phyloP scores from a whole-genome alignment of 305 asterid genomes.

The Stenogyne calaminthoides region DNA sequence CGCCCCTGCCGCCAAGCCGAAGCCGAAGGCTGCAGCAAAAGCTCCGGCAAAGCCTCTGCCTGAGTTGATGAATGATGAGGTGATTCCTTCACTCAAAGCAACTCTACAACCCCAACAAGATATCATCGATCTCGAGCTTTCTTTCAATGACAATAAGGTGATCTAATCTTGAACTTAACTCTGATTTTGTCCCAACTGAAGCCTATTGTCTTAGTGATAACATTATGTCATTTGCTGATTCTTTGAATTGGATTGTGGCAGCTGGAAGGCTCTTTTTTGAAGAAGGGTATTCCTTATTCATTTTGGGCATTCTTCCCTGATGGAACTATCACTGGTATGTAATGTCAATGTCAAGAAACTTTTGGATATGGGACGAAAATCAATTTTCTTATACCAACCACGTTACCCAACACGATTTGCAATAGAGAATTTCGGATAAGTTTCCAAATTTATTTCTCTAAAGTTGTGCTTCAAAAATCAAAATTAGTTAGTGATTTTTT shows the following conservation, averaged over 20 bases:
- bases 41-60: slow-evolving; percentile 70
- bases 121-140: slow-evolving; percentile 50
- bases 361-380: not conserved
- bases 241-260: slow-evolving; percentile 36
- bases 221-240: slow-evolving; percentile 3
- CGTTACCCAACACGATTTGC: not conserved
- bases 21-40: slow-evolving; percentile 60
- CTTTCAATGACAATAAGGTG: slow-evolving; percentile 63
- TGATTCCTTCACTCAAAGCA: slow-evolving; percentile 64
- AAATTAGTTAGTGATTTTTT: too few species aligned
- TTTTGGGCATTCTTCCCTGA: slow-evolving; percentile 93
- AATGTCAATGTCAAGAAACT: not conserved
- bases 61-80: slow-evolving; percentile 78
- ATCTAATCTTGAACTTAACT: slow-evolving; percentile 1
- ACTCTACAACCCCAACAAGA: slow-evolving; percentile 65
- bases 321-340: slow-evolving; percentile 62
- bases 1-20: slow-evolving; percentile 42
- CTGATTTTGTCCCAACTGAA: too few species aligned
- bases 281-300: slow-evolving; percentile 63
- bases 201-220: too few species aligned
- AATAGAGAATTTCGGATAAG: too few species aligned
- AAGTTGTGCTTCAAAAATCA: too few species aligned
- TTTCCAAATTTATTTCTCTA: too few species aligned
- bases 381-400: not conserved
- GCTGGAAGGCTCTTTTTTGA: slow-evolving; percentile 79